Evolutionary conservation across 2,329 filamentous ascomycete genomes (phyloP).

Genomic region (Ascosphaera apis): DNA sequence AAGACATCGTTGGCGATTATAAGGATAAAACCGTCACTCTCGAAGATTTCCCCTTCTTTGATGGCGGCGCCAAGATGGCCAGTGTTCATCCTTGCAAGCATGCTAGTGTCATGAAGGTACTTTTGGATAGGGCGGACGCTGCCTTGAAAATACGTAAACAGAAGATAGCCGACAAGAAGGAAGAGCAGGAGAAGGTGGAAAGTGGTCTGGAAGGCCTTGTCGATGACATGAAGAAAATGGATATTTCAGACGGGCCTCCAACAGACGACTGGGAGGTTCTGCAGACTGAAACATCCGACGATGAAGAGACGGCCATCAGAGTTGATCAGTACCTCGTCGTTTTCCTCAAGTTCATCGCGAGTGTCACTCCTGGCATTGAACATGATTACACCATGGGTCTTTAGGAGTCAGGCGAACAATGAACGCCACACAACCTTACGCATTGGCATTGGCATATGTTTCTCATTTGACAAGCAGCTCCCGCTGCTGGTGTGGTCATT

Average conservation of each 20-base stretch:
- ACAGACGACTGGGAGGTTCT: constrained; percentile 43
- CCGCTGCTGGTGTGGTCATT: no score
- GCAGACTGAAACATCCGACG: constrained; percentile 25
- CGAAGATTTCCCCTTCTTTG: constrained; percentile 91
- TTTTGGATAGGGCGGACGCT: constrained; percentile 84
- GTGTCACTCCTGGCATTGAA: constrained; percentile 89
- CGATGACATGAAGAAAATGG: constrained; percentile 46
- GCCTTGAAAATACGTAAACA: constrained; percentile 72
- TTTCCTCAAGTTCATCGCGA: constrained; percentile 47
- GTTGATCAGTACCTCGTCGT: constrained; percentile 30
- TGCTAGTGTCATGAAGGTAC: constrained; percentile 90
- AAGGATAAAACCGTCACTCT: constrained; percentile 97
- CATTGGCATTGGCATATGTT: no score
- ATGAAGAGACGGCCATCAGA: constrained; percentile 23
- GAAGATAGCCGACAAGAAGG: constrained; percentile 34
- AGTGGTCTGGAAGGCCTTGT: constrained; percentile 66
- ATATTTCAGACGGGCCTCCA: constrained; percentile 30
- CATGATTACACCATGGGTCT: constrained; percentile 96
- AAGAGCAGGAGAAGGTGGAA: constrained; percentile 23
- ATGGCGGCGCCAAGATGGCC: constrained; percentile 80
- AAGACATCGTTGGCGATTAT: constrained; percentile 89
- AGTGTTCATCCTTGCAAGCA: constrained; percentile 95
- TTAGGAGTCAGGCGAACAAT: constrained; percentile 19
- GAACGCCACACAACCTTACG: no score
- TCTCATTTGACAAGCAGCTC: not conserved